Base-by-base conservation (phyloP, 768 basidiomycete genomes). In the Nevesoporus exiguus region DNA sequence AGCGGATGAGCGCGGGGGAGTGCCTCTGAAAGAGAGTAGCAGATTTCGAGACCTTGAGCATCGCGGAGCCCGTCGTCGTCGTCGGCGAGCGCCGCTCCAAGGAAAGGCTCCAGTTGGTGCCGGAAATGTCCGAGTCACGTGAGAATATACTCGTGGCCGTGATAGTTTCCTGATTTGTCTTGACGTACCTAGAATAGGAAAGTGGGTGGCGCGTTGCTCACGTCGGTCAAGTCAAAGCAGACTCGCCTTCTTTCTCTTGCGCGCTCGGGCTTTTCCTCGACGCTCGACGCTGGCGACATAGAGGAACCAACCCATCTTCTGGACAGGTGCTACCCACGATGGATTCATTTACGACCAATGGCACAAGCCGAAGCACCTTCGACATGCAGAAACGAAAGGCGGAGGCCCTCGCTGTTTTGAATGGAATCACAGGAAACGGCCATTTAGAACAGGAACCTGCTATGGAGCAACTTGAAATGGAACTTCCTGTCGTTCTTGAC, bases 401-500 rank as follows among this genome's bases (percentile, higher is more conserved):
- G 9, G 62, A 69, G 40, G 66, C 66, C 1, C 68, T 67, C 30
- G 66, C 36, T 8, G 57, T 70, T 22, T 14, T 69, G 54, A 67
- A 68, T 34, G 66, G 67, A n/a, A 44, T 67, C 48, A 50, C 66
- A 3, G 37, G 9, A 31, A 77, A 75, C 55, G 74, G 72, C 44
- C 63, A 72, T 45, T 64, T 73, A 30, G 67, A 73, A 39, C 68
- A 73, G 5, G 71, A 75, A 48, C 69, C 73, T 0, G 60, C 72
- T 3, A 29, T 84, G 47, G 83, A 87, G 48, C 76, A 83, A 27
- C 77, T 93, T 10, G 85, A 90, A 65, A 73, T 70, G 48, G 90
- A 94, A 59, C 82, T 94, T 7, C 91, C 90, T 7, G 55, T 79
- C 24, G 87, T 91, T 27, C 67, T 76, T 37, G 84, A 90, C 62